Evolutionary conservation across 2,329 filamentous ascomycete species (phyloP).

Genomic region (Nakataea oryzae): DNA sequence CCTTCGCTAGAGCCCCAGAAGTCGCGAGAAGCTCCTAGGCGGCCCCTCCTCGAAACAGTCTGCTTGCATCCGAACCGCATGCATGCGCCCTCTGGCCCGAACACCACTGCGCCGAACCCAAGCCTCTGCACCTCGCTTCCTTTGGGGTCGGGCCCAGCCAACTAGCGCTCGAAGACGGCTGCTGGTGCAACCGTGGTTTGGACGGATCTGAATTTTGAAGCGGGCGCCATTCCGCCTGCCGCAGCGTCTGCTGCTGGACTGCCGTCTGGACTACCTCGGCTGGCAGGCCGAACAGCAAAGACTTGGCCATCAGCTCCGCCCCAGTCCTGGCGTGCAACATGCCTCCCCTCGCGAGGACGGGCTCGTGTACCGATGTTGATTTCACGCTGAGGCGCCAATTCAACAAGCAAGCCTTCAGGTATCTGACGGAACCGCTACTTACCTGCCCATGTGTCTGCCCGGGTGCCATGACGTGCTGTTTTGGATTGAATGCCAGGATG

Average conservation of each 20-base stretch:
- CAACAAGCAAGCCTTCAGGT: conserved; percentile 65
- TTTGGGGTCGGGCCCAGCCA: not conserved
- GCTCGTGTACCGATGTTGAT: conserved; percentile 54
- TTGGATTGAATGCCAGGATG: not conserved
- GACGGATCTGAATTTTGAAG: no score
- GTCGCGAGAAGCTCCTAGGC: no score
- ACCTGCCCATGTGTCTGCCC: not conserved
- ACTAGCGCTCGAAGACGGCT: not conserved
- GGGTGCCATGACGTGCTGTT: not conserved
- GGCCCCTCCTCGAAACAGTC: not conserved
- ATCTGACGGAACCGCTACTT: conserved; percentile 7
- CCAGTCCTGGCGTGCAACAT: conserved; percentile 15
- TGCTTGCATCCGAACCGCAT: not conserved
- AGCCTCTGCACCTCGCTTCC: not conserved
- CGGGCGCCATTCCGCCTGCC: no score
- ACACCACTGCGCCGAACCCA: not conserved
- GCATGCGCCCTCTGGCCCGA: not conserved
- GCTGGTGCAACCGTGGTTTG: not conserved
- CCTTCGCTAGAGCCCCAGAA: no score
- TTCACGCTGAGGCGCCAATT: conserved; percentile 68
- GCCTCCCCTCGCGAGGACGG: conserved; percentile 30
- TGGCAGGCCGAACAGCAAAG: no score
- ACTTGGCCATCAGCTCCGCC: not conserved
- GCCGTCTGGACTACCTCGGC: not conserved
- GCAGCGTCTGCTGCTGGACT: not conserved